Base-by-base conservation (phyloP, 2,329 filamentous ascomycete species). In the Neofusicoccum parvum region DNA sequence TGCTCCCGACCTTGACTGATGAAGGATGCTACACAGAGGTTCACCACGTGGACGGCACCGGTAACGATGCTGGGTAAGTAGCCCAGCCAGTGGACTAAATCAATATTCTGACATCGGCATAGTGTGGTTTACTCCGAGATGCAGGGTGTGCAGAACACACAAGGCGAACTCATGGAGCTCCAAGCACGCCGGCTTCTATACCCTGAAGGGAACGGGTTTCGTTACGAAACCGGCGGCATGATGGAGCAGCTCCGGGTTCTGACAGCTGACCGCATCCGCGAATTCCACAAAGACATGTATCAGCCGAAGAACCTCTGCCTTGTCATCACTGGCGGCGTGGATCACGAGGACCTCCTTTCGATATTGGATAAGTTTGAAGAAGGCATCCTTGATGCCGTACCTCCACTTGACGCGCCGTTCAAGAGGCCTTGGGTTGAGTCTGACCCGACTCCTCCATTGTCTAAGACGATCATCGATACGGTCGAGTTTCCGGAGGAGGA, bases 211-310 rank as follows among this genome's bases (percentile, higher is more conserved):
- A 88, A 96, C 64, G 95, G 95, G 2, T 99, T 97, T 75, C 89
- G 94, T 66, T 98, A 97, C 71, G 95, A 99, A 79, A 99, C 95
- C n/a, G 95, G 95, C 12, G 95, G 95, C 14, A 92, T 97, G 90
- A 96, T 96, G 82, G 92, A 97, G 72, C 90, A 93, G 39, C 84
- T 99, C 58, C 89, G 95, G 48, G 88, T 93, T 3, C 81, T 99
- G 53, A 95, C 92, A 0, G 88, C 93, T 1, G 91, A 97, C 62
- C 89, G 93, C 45, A 99, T 99, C 70, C 89, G 95, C n/a, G 88
- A 90, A 66, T 99, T 98, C 73, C 95, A 99, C 77, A 89, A 89
- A 68, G 91, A 94, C 69, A 98, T 99, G 94, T 99, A 99, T 74
- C 94, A 98, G 76, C 95, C 95, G 3, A 94, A 94, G 75, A 99